Base-by-base conservation (phyloP, 495 filamentous ascomycete species). In the Penicillium ochrochloron region DNA sequence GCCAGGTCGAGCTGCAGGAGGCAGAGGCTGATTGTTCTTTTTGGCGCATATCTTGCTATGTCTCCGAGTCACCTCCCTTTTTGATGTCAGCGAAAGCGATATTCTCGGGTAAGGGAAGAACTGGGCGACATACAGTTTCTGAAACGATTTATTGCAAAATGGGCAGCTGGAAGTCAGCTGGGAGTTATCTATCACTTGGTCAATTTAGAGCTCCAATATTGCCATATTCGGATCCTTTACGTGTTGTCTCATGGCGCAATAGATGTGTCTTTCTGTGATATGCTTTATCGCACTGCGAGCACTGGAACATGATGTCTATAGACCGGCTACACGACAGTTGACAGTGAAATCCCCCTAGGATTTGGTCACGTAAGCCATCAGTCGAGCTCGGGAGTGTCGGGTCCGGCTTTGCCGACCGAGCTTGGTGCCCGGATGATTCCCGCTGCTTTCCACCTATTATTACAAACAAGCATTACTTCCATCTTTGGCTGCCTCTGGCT, bases 31-130 rank as follows among this genome's bases (percentile, higher is more conserved):
- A 33, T 76, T 76, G 55, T 73, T 57, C 53, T 79, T 79, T 42
- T 64, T 76, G 9, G 76, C 75, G 23, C 76, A 79, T 61, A 57
- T 34, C 63, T 74, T 77, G 56, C 62, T 76, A 64, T 79, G 76
- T 27, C 76, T 63, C 57, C 76, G 69, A 10, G 75, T 73, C 27
- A 77, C 76, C 52, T 79, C 76, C 31, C 76, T 79, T 34, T 48
- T 12, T 4, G 3, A 7, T 12, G 9, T 48, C 21, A 48, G 19
- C 10, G 19, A 14, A 23, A 12, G 1, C 10, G 14, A 23, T 1
- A 23, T 10, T 0, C 10, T 17, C 42, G 4, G 21, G 9, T 19
- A 25, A 25, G 25, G 25, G 25, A 4, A 9, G n/a, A 1, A 23
- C 31, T n/a, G 5, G 12, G 39, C 21, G 35, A 33, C 64, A 6